Percentiles rank a stretch among this genome's conserved stretches.
These are phyloP conservation scores for Smallanthus sonchifolius DNA, from an alignment of 129 eudicot species.

Conservation along the genomic window DNA sequence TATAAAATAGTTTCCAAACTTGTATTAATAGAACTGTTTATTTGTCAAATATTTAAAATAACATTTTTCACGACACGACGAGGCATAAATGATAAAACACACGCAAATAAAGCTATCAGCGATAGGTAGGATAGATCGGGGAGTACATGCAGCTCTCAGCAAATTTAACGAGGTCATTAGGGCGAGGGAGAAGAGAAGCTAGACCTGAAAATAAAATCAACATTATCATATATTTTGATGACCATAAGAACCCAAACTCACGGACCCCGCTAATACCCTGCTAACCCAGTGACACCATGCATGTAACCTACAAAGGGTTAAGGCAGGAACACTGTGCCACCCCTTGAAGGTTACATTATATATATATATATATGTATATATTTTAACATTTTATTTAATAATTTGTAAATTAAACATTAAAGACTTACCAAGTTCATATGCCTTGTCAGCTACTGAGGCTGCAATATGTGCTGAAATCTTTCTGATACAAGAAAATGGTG, in stretches of 20 bases:
- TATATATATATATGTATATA: no score
- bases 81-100: neutral
- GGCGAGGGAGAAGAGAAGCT: slow-evolving; percentile 75
- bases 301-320: neutral
- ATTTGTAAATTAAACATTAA: neutral
- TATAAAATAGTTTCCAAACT: neutral
- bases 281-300: neutral
- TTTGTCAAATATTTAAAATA: slow-evolving; percentile 5
- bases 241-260: neutral
- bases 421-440: slow-evolving; percentile 73
- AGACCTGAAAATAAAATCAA: slow-evolving; percentile 44
- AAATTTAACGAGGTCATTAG: slow-evolving; percentile 55
- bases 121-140: slow-evolving; percentile 67
- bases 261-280: neutral
- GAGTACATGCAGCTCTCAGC: slow-evolving; percentile 95
- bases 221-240: neutral
- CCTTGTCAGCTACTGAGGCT: slow-evolving; percentile 70
- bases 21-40: slow-evolving; percentile 7
- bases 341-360: no score
- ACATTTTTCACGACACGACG: slow-evolving; percentile 12
- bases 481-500: slow-evolving; percentile 64
- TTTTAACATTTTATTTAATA: neutral
- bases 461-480: slow-evolving; percentile 83
- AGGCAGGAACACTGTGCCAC: no score
- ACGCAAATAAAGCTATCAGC: slow-evolving; percentile 23